A percentile compares a stretch with the other conserved stretches of the same genome.
phyloP scores from a whole-genome alignment of 306 rosid species.

The Amphicarpaea edgeworthii region DNA sequence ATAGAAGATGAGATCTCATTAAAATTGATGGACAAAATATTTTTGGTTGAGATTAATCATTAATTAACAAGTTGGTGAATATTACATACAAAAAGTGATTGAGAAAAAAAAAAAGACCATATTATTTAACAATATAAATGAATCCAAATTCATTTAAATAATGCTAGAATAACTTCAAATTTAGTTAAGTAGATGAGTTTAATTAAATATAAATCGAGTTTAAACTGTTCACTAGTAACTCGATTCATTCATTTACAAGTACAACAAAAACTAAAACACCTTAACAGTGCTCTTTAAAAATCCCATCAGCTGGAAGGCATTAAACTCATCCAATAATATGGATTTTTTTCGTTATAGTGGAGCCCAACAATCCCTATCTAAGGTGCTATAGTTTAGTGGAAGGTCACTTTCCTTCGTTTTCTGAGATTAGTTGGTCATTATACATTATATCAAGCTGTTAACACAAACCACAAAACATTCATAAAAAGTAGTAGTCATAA shows the following conservation, averaged over 20 bases:
- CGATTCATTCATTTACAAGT: too few relatives aligned
- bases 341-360: slow-evolving; percentile 45
- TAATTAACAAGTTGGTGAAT: too few relatives aligned
- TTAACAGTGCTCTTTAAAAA: neutral
- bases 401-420: slow-evolving; percentile 41
- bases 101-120: too few relatives aligned
- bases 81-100: too few relatives aligned
- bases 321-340: slow-evolving; percentile 29
- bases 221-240: neutral
- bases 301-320: slow-evolving; percentile 21
- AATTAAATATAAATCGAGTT: neutral
- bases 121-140: neutral
- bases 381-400: slow-evolving; percentile 49
- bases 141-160: neutral
- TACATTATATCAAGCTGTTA: slow-evolving; percentile 8
- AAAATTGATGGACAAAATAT: too few relatives aligned
- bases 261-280: too few relatives aligned
- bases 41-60: too few relatives aligned
- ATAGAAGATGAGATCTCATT: too few relatives aligned
- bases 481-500: slow-evolving; percentile 13
- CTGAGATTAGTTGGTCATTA: slow-evolving; percentile 9
- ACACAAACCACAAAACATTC: slow-evolving; percentile 25
- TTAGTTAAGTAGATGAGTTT: neutral
- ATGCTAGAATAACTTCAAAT: neutral
- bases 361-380: slow-evolving; percentile 40